Conservation (phyloP, 495 filamentous ascomycete genomes). For the Hyaloscypha bicolor region DNA sequence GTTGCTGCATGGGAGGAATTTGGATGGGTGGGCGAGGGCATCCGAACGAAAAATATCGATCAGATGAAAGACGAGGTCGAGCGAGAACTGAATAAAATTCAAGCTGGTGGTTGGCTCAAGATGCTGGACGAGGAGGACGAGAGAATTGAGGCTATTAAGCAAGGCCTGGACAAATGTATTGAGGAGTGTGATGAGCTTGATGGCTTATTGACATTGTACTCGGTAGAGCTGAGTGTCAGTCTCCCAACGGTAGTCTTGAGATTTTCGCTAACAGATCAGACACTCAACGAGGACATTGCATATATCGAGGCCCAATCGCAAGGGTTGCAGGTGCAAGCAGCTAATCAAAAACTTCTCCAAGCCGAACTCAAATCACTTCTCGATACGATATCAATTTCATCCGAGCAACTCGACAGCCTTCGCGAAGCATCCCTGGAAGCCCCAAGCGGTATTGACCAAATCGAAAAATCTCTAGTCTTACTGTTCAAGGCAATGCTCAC, state of each 20-base stretch:
- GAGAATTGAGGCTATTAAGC: constrained; percentile 78
- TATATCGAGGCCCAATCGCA: constrained; percentile 97
- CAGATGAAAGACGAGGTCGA: constrained; percentile 81
- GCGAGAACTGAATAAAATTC: constrained; percentile 83
- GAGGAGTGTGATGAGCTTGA: constrained; percentile 95
- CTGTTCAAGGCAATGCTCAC: constrained; percentile 94
- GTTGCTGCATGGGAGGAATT: constrained; percentile 83
- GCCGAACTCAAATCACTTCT: constrained; percentile 82
- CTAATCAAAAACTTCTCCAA: constrained; percentile 93
- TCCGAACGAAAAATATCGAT: constrained; percentile 73
- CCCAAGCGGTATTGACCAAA: constrained; percentile 66
- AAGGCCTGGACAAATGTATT: constrained; percentile 83
- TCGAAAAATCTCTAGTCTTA: constrained; percentile 75
- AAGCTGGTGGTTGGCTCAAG: constrained; percentile 90
- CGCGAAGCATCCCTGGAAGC: constrained; percentile 74
- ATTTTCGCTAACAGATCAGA: constrained; percentile 58
- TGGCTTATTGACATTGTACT: constrained; percentile 88
- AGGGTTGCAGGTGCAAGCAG: constrained; percentile 93
- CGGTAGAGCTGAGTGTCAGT: constrained; percentile 89
- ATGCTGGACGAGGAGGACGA: constrained; percentile 89
- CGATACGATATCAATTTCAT: constrained; percentile 83
- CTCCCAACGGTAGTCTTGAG: not conserved
- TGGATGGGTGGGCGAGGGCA: constrained; percentile 81
- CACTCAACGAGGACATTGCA: constrained; percentile 89
- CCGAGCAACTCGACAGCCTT: constrained; percentile 70